Conservation (phyloP, 2,329 filamentous ascomycete species). For the Paraphoma sp. region DNA sequence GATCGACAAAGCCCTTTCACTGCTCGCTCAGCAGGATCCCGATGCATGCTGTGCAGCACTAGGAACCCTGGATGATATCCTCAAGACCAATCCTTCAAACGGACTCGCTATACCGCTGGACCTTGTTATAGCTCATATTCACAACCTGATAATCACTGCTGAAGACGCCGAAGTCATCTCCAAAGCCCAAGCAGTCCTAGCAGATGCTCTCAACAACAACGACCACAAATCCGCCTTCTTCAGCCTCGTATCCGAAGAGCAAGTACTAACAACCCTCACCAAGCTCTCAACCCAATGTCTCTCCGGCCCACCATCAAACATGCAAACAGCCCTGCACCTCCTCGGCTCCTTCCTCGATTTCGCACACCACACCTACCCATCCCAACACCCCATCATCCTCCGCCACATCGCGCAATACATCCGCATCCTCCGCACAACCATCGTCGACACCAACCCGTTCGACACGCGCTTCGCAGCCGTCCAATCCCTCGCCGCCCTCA, state of each 20-base stretch:
- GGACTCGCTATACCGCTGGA: conserved; percentile 22
- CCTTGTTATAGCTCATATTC: conserved; percentile 27
- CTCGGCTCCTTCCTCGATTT: conserved; percentile 42
- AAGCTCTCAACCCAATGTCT: conserved; percentile 38
- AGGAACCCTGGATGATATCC: conserved; percentile 27
- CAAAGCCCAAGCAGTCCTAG: conserved; percentile 37
- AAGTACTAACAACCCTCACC: conserved; percentile 22
- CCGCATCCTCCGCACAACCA: conserved; percentile 37
- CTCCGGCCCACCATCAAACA: conserved; percentile 35
- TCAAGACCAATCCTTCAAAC: conserved; percentile 10
- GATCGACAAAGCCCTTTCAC: conserved; percentile 30
- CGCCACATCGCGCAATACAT: conserved; percentile 31
- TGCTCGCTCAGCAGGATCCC: conserved; percentile 28
- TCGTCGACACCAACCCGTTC: conserved; percentile 57
- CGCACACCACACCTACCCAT: conserved; percentile 16
- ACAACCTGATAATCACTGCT: conserved; percentile 22
- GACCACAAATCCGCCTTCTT: conserved; percentile 21
- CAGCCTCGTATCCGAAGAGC: conserved; percentile 11
- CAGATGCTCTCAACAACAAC: conserved; percentile 20
- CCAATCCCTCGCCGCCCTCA: conserved; percentile 59
- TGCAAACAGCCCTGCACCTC: conserved; percentile 38
- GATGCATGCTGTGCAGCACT: conserved; percentile 36
- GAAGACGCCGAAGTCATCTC: conserved; percentile 37
- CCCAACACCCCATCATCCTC: conserved; percentile 9
- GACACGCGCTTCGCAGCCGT: conserved; percentile 69